These are phyloP conservation scores for Gossypium raimondii DNA, from an alignment of 345 rosid species.

Conservation along the genomic window DNA sequence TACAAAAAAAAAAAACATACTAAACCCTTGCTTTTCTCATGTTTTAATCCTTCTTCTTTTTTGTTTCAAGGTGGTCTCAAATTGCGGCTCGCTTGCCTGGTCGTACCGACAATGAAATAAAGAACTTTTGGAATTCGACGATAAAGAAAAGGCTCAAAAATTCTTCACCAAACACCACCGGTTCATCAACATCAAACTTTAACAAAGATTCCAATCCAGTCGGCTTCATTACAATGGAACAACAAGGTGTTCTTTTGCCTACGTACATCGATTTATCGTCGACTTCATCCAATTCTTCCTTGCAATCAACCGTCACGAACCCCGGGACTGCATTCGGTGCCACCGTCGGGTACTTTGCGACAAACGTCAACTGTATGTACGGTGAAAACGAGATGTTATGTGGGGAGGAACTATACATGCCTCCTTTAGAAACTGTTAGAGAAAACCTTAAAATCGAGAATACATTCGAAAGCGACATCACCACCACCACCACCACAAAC, in stretches of 20 bases:
- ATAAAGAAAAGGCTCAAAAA: constrained; percentile 84
- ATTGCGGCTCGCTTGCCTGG: constrained; percentile 96
- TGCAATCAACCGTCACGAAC: constrained; percentile 33
- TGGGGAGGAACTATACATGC: constrained; percentile 43
- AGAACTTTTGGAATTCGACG: constrained; percentile 97
- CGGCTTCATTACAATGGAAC: constrained; percentile 42
- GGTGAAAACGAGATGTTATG: constrained; percentile 27
- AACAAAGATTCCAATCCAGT: constrained; percentile 9
- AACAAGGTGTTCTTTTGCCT: constrained; percentile 35
- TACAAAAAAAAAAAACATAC: no score
- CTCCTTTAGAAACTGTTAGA: constrained; percentile 52
- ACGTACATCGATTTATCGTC: constrained; percentile 39
- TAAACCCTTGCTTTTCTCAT: neutral
- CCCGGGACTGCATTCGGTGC: constrained; percentile 29
- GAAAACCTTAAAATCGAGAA: constrained; percentile 30
- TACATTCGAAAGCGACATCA: constrained; percentile 3
- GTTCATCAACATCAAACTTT: constrained; percentile 52
- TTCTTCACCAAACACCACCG: constrained; percentile 59
- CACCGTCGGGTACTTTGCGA: constrained; percentile 22
- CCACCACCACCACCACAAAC: neutral
- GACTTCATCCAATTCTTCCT: constrained; percentile 27
- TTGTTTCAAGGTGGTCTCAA: constrained; percentile 81
- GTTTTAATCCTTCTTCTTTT: neutral
- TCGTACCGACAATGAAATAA: constrained; percentile 93
- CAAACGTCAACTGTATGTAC: constrained; percentile 26